These are phyloP conservation scores for Podospora pseudocomata DNA, from an alignment of 495 filamentous ascomycete genomes.

Conservation along the genomic window DNA sequence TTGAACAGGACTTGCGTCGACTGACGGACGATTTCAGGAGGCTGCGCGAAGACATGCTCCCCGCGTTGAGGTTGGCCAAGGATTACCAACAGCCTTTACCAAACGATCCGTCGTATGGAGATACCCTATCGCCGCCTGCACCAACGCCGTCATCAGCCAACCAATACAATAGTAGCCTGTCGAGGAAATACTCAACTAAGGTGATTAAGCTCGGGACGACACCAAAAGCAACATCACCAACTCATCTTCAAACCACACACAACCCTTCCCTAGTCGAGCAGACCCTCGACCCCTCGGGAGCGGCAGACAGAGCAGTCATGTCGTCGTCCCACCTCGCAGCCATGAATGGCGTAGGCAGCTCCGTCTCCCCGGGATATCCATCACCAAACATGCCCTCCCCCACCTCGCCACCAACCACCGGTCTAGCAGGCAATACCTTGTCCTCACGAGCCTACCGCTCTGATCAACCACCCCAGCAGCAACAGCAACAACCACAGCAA, in stretches of 20 bases:
- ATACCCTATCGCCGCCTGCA: conserved; percentile 49
- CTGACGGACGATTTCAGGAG: conserved; percentile 80
- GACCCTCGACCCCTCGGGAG: conserved; percentile 51
- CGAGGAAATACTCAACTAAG: conserved; percentile 86
- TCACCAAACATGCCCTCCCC: conserved; percentile 78
- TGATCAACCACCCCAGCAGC: conserved; percentile 17
- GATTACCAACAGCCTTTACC: conserved; percentile 87
- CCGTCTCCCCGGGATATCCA: conserved; percentile 55
- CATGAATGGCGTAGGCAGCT: conserved; percentile 58
- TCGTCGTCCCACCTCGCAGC: conserved; percentile 74
- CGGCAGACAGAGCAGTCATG: conserved; percentile 58
- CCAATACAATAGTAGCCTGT: conserved; percentile 49
- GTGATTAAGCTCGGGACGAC: conserved; percentile 78
- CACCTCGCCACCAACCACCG: conserved; percentile 63
- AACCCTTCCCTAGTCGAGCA: conserved; percentile 55
- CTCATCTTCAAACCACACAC: conserved; percentile 61
- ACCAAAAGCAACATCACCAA: conserved; percentile 74
- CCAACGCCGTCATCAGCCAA: conserved; percentile 48
- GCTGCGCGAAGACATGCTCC: conserved; percentile 84
- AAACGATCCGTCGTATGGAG: conserved; percentile 45
- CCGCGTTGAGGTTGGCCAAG: conserved; percentile 83
- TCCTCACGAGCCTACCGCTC: conserved; percentile 53
- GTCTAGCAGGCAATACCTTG: conserved; percentile 45
- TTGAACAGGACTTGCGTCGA: conserved; percentile 75
- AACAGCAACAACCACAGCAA: conserved; percentile 25